Percentiles rank a stretch among this genome's conserved stretches.
These are phyloP conservation scores for Thalia dealbata DNA, from an alignment of 176 grass and related monocot species.

Conservation along the genomic window DNA sequence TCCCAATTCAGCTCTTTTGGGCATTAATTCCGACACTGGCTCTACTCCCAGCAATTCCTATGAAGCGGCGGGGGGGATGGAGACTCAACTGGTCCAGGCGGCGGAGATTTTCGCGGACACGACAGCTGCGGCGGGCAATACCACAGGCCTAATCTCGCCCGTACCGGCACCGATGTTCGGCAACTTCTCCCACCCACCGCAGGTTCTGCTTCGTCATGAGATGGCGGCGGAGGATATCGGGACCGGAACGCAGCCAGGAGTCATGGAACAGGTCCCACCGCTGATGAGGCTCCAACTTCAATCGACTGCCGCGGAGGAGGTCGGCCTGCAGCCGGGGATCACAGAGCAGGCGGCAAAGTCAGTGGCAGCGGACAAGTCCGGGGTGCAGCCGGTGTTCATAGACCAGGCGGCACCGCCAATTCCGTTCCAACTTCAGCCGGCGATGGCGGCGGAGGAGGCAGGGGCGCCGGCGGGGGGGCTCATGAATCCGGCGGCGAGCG, in stretches of 20 bases:
- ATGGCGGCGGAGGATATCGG: no score
- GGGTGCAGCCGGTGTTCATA: no score
- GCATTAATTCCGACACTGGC: neutral
- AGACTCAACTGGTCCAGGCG: neutral
- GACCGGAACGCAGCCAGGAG: no score
- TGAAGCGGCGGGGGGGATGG: neutral
- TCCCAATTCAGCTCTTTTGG: neutral
- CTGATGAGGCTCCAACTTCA: no score
- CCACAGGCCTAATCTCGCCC: neutral
- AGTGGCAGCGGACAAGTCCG: no score
- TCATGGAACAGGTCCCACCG: no score
- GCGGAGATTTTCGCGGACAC: neutral
- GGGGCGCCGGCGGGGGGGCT: neutral
- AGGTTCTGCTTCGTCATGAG: neutral
- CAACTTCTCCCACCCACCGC: neutral
- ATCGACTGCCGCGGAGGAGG: no score
- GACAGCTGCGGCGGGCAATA: neutral
- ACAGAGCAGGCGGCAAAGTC: no score
- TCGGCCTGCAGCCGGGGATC: no score
- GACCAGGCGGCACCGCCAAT: no score
- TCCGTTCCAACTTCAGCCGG: neutral
- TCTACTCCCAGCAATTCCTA: neutral
- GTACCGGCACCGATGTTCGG: neutral
- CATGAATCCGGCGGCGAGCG: neutral
- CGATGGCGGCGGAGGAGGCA: neutral